Base-by-base conservation (phyloP, 257 asterid species). In the Solanum acaule region DNA sequence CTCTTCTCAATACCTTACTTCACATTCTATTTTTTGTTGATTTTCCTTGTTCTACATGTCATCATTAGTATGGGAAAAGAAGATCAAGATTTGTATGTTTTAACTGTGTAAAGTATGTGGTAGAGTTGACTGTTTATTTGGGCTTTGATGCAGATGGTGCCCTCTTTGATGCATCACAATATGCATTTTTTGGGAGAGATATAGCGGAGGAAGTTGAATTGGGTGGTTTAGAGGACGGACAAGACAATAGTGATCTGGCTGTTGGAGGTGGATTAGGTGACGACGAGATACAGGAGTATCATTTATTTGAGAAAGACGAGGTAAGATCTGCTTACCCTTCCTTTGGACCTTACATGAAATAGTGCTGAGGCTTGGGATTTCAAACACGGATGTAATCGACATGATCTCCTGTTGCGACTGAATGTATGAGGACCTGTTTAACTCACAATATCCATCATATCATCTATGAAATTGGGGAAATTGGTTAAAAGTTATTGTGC, bases 231-330 rank as follows among this genome's bases (percentile, higher is more conserved):
- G 99, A 91, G 59, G 96, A 92, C 22, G 98, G 90, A 37, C 92
- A 94, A 29, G 94, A 90, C 76, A 84, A 71, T 77, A 83, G 88
- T 67, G 89, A 82, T 90, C 94, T 94, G 72, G 88, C 87, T 14
- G 86, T 87, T 29, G 95, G 94, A 72, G 91, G 93, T 88, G 95
- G 91, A 34, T 93, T 93, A 3, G 90, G 88, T 40, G 90, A 93
- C 0, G 96, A 91, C 85, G 98, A 93, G 85, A 88, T 91, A 88
- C 95, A 91, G 25, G 96, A 96, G 92, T 96, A 96, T 90, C 98
- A 93, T 73, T 92, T 96, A 90, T 95, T 95, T 85, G 96, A 94
- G 88, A 94, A 92, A 93, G 98, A 95, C 49, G 99, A 95, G 99
- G 98, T 96, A 78, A 83, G 18, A 70, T 18, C 27, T 68, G 27